Evolutionary conservation across 2,329 filamentous ascomycete species (phyloP).

Genomic region (Lecanicillium sp.): DNA sequence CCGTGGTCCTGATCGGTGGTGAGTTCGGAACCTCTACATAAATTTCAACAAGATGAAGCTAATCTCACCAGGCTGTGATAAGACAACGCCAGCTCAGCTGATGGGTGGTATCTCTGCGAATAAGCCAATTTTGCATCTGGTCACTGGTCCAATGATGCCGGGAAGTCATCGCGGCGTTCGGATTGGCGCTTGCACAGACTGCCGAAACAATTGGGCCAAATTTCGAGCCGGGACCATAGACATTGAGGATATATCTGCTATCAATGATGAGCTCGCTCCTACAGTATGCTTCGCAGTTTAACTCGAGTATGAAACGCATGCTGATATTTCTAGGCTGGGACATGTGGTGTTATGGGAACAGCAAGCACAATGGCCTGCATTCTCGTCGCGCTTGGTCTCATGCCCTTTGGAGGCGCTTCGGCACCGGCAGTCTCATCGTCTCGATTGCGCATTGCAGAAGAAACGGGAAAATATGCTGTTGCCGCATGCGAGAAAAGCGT

Average conservation of each 20-base stretch:
- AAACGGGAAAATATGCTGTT: conserved; percentile 62
- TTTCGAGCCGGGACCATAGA: conserved; percentile 59
- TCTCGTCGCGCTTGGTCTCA: conserved; percentile 74
- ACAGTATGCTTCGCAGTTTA: conserved; percentile 43
- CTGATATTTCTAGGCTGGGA: conserved; percentile 45
- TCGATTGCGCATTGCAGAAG: conserved; percentile 73
- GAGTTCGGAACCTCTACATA: conserved; percentile 24
- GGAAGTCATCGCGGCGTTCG: conserved; percentile 56
- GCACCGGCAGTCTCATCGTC: conserved; percentile 71
- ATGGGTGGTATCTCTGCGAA: conserved; percentile 72
- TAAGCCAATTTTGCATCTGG: conserved; percentile 59
- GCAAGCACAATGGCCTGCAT: conserved; percentile 85
- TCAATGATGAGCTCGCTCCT: conserved; percentile 67
- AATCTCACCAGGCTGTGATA: conserved; percentile 47
- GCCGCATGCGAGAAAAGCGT: conserved; percentile 54
- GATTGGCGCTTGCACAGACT: conserved; percentile 68
- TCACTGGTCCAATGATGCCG: conserved; percentile 70
- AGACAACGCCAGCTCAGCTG: conserved; percentile 64
- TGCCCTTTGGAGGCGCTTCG: conserved; percentile 67
- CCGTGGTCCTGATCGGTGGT: conserved; percentile 56
- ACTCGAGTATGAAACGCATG: background rate
- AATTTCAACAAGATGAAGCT: conserved; percentile 10
- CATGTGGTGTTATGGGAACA: conserved; percentile 87
- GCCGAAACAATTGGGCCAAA: conserved; percentile 63
- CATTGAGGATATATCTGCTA: conserved; percentile 60